Conservation (phyloP, 306 rosid genomes). For the Morella rubra region DNA sequence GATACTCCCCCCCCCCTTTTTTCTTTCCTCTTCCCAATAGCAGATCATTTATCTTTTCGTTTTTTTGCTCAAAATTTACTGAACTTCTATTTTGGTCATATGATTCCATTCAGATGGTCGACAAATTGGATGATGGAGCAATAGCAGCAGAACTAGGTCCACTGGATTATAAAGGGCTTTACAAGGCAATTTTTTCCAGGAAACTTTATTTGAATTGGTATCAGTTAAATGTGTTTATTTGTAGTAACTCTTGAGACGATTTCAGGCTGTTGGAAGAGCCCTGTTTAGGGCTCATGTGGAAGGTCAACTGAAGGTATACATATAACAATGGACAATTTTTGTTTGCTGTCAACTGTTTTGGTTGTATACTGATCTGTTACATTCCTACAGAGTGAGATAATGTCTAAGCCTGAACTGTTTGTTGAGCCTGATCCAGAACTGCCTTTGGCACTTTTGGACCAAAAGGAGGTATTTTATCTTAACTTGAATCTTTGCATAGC, state of each 20-base stretch:
- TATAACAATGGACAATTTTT: slow-evolving; percentile 12
- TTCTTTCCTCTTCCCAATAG: neutral
- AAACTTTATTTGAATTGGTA: slow-evolving; percentile 1
- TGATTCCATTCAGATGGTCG: slow-evolving; percentile 81
- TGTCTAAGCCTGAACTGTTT: slow-evolving; percentile 94
- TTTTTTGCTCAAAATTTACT: neutral
- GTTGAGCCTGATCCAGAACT: slow-evolving; percentile 93
- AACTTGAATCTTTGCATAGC: slow-evolving; percentile 11
- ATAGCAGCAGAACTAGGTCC: slow-evolving; percentile 71
- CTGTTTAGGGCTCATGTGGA: slow-evolving; percentile 97
- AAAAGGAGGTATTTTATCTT: slow-evolving; percentile 71
- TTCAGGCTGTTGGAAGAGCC: slow-evolving; percentile 97
- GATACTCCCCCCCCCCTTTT: too few relatives aligned
- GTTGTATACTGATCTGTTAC: slow-evolving; percentile 30
- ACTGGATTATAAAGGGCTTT: slow-evolving; percentile 89
- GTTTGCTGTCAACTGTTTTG: slow-evolving; percentile 3
- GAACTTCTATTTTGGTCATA: slow-evolving; percentile 26
- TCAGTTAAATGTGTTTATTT: slow-evolving; percentile 23
- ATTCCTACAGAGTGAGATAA: slow-evolving; percentile 85
- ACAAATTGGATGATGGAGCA: slow-evolving; percentile 82
- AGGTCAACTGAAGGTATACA: slow-evolving; percentile 94
- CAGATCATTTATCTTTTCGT: neutral
- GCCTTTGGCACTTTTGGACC: slow-evolving; percentile 96
- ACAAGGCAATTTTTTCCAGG: slow-evolving; percentile 56
- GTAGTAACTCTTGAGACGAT: slow-evolving; percentile 38